Evolutionary conservation across 108 stramenopile genomes (phyloP).

Genomic region (Aurantiochytrium sp.): DNA sequence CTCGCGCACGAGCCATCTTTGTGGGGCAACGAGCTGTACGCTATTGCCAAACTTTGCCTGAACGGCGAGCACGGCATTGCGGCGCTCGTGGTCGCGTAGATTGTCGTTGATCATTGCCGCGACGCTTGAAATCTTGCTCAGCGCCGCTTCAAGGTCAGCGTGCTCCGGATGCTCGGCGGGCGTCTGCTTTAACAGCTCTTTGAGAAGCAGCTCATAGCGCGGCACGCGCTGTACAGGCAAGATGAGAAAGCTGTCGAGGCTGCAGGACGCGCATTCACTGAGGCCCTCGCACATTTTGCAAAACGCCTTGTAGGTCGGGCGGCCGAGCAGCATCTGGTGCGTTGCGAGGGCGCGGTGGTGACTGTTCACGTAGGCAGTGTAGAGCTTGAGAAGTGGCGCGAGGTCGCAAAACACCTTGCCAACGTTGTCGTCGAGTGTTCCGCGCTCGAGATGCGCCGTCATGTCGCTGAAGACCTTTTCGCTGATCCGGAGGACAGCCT

Average conservation of each 20-base stretch:
- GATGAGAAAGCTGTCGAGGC: conserved; percentile 36
- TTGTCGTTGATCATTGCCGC: conserved; percentile 6
- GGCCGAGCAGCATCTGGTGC: not conserved
- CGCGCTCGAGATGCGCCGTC: not conserved
- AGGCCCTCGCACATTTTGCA: conserved; percentile 25
- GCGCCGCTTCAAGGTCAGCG: not conserved
- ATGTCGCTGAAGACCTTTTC: not conserved
- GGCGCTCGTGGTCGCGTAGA: not conserved
- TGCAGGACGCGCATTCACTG: not conserved
- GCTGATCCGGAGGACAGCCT: conserved; percentile 12
- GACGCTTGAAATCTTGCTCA: not conserved
- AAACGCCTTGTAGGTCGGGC: not conserved
- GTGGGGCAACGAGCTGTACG: conserved; percentile 39
- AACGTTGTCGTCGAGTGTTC: not conserved
- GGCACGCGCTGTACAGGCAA: conserved; percentile 47
- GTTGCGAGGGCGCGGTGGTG: not conserved
- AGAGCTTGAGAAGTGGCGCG: not conserved
- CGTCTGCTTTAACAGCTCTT: conserved; percentile 35
- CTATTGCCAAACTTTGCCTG: not conserved
- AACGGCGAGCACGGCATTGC: not conserved
- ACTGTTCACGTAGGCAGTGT: not conserved
- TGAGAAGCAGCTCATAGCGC: conserved; percentile 41
- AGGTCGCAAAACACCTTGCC: not conserved
- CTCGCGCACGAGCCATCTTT: conserved; percentile 35
- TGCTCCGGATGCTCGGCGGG: conserved; percentile 16